Evolutionary conservation across 345 rosid species (phyloP).

Genomic region (Arabidopsis suecica): DNA sequence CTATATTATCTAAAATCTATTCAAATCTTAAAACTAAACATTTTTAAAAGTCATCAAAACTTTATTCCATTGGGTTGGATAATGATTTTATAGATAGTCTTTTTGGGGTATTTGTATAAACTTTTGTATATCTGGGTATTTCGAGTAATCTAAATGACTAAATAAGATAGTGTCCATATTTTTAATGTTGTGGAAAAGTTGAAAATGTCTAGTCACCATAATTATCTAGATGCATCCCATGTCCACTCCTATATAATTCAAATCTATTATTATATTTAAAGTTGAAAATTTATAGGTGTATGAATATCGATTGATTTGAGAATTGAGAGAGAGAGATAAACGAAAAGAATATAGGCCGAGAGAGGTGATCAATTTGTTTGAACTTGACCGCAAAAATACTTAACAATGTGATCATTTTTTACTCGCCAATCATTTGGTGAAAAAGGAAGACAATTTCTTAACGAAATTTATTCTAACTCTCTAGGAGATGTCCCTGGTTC

Average conservation of each 20-base stretch:
- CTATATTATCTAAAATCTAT: not conserved
- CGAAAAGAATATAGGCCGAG: not conserved
- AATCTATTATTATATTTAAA: not conserved
- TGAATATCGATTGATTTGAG: not conserved
- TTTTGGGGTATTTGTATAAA: not conserved
- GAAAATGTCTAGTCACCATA: not conserved
- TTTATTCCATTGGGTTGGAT: not conserved
- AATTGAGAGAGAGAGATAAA: too few relatives aligned
- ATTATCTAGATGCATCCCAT: constrained; percentile 17
- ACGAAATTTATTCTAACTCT: not conserved
- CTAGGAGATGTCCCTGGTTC: not conserved
- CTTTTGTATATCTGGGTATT: not conserved
- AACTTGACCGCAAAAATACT: not conserved
- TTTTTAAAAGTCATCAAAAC: not conserved
- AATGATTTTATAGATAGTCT: not conserved
- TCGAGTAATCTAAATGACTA: not conserved
- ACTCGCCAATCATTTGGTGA: not conserved
- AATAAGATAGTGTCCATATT: not conserved
- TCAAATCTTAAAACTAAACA: not conserved
- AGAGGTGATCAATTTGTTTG: not conserved
- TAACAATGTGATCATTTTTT: not conserved
- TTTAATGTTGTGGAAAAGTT: constrained; percentile 20
- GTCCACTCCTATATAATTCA: constrained; percentile 4
- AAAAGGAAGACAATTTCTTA: not conserved
- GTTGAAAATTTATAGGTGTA: not conserved